Conservation (phyloP, 2,329 filamentous ascomycete genomes). For the Cladophialophora exuberans region DNA sequence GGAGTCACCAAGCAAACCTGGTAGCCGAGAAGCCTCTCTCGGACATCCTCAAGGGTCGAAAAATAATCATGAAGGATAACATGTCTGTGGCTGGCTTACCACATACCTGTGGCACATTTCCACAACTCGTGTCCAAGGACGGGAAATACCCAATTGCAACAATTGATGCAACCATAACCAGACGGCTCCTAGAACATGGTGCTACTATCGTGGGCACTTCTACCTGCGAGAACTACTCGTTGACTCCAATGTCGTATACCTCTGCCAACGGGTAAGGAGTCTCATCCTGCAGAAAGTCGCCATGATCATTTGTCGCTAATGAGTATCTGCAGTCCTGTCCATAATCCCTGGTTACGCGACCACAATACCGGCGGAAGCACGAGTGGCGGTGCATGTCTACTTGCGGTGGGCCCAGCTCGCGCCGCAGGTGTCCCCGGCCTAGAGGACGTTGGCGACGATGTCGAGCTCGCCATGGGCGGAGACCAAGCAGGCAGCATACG, state of each 20-base stretch:
- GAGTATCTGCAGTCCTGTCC: no score
- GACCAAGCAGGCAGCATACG: conserved; percentile 47
- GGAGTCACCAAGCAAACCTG: conserved; percentile 44
- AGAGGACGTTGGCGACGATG: conserved; percentile 35
- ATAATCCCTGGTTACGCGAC: conserved; percentile 40
- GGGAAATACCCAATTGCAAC: conserved; percentile 37
- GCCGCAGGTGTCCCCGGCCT: conserved; percentile 24
- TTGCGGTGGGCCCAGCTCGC: conserved; percentile 33
- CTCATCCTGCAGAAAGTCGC: no score
- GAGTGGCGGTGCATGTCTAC: conserved; percentile 41
- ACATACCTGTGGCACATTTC: conserved; percentile 41
- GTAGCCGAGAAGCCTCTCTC: conserved; percentile 34
- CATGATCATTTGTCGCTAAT: no score
- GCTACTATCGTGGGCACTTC: conserved; percentile 41
- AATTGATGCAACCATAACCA: conserved; percentile 43
- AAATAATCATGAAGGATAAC: conserved; percentile 43
- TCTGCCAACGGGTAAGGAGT: conserved; percentile 41
- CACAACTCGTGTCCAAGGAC: conserved; percentile 36
- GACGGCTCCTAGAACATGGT: conserved; percentile 41
- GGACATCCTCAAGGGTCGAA: conserved; percentile 36
- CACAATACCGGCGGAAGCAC: conserved; percentile 44
- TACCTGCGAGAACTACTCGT: conserved; percentile 45
- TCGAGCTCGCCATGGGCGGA: conserved; percentile 44
- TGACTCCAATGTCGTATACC: conserved; percentile 43
- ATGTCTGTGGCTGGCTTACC: conserved; percentile 42